Conservation (phyloP, 2,329 filamentous ascomycete species). For the Sclerotinia glacialis region DNA sequence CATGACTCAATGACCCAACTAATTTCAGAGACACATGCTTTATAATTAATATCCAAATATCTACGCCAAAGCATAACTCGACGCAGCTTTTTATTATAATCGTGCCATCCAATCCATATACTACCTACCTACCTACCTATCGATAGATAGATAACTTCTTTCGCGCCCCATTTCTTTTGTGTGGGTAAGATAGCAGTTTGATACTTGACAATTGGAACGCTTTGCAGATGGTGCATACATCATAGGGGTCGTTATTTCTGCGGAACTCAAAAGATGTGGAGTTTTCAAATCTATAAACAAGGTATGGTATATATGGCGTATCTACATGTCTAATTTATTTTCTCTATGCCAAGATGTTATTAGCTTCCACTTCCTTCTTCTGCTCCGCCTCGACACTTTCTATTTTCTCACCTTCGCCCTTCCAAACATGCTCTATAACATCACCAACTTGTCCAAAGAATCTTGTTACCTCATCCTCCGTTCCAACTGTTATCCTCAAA, state of each 20-base stretch:
- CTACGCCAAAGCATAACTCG: no score
- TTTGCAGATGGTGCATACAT: no score
- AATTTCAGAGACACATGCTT: background rate
- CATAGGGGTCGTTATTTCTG: no score
- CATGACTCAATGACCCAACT: background rate
- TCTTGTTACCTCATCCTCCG: slow-evolving; percentile 76
- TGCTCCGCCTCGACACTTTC: slow-evolving; percentile 29
- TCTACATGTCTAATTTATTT: slow-evolving; percentile 4
- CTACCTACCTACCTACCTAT: no score
- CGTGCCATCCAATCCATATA: no score
- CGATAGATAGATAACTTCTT: no score
- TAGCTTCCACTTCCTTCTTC: slow-evolving; percentile 32
- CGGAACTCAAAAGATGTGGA: no score
- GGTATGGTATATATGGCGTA: background rate
- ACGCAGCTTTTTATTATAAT: no score
- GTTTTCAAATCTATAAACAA: background rate
- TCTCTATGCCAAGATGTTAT: slow-evolving; percentile 33
- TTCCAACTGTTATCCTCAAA: slow-evolving; percentile 87
- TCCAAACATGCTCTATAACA: slow-evolving; percentile 33
- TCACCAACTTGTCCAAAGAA: slow-evolving; percentile 67
- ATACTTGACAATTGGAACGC: background rate
- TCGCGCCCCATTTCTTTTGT: no score
- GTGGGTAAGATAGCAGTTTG: no score
- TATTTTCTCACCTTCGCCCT: slow-evolving; percentile 14
- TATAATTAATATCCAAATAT: no score